A percentile compares a stretch with the other conserved stretches of the same genome.
Evolutionary conservation across 192 early-diverging fungal genomes (phyloP).

Genomic region (Coemansia sp.): DNA sequence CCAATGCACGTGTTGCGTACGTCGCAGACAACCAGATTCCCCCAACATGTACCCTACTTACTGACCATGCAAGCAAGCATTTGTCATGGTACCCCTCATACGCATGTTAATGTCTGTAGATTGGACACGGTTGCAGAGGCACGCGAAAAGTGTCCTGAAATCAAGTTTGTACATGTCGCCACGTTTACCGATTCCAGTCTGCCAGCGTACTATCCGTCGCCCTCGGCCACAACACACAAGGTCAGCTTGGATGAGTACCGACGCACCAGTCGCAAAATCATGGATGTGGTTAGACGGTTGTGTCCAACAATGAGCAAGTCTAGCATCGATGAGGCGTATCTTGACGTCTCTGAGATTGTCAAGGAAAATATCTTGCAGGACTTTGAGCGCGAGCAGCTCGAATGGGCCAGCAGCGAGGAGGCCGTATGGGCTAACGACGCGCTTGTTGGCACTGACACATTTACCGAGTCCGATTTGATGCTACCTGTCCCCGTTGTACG

Average conservation of each 20-base stretch:
- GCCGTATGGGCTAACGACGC: constrained; percentile 3
- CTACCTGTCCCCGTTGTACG: constrained; percentile 27
- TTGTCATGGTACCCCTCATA: neutral
- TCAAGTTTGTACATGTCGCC: constrained; percentile 79
- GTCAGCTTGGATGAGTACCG: constrained; percentile 85
- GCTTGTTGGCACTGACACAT: neutral
- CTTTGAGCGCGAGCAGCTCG: constrained; percentile 26
- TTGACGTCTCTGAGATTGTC: constrained; percentile 80
- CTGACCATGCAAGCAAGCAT: neutral
- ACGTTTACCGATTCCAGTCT: constrained; percentile 73
- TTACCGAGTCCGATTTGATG: neutral
- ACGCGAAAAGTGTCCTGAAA: constrained; percentile 59
- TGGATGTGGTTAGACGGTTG: constrained; percentile 64
- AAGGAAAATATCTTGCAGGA: constrained; percentile 52
- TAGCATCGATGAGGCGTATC: constrained; percentile 84
- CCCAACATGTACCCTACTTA: neutral
- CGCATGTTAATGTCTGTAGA: constrained; percentile 17
- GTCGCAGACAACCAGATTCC: constrained; percentile 8
- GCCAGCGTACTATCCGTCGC: constrained; percentile 68
- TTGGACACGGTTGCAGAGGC: constrained; percentile 40
- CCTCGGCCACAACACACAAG: constrained; percentile 79
- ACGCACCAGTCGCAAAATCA: constrained; percentile 69
- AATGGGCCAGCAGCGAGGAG: constrained; percentile 12
- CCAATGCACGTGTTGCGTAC: neutral
- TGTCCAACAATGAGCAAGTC: constrained; percentile 68